Evolutionary conservation across 176 grass and related monocot species (phyloP).

Genomic region (Phoenix roebelenii): DNA sequence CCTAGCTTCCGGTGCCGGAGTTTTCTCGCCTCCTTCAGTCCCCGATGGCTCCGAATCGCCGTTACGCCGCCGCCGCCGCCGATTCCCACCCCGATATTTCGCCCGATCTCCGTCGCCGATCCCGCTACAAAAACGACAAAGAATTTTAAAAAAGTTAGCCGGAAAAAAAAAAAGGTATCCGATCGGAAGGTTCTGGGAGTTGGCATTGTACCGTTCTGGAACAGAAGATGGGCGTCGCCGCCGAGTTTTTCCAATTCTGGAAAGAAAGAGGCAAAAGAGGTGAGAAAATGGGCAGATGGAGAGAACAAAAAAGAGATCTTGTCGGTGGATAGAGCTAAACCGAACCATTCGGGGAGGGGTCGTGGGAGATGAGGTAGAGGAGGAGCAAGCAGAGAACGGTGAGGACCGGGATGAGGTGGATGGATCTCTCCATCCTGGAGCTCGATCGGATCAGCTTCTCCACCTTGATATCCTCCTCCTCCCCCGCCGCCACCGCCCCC

Average conservation of each 20-base stretch:
- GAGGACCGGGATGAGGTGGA: conserved; percentile 59
- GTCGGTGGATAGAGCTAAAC: neutral
- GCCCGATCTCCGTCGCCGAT: conserved; percentile 11
- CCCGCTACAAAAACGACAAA: conserved; percentile 5
- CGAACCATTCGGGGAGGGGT: conserved; percentile 30
- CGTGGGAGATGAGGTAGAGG: conserved; percentile 54
- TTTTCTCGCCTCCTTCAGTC: conserved; percentile 36
- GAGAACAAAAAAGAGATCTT: neutral
- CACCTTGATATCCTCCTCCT: conserved; percentile 15
- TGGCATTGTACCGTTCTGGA: conserved; percentile 2
- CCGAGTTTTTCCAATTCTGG: conserved; percentile 9
- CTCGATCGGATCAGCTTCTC: conserved; percentile 20
- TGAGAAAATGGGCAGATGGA: neutral
- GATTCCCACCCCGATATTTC: conserved; percentile 6
- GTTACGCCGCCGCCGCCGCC: neutral
- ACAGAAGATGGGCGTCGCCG: neutral
- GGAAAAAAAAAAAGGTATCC: neutral
- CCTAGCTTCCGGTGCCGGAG: conserved; percentile 31
- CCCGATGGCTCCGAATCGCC: conserved; percentile 23
- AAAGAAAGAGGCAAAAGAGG: neutral
- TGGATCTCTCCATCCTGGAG: conserved; percentile 21
- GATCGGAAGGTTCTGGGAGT: neutral
- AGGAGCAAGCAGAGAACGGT: conserved; percentile 60
- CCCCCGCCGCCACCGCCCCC: neutral
- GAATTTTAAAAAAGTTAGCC: neutral